phyloP scores from a whole-genome alignment of 1,284 basidiomycete species.

The Abortiporus biennis region DNA sequence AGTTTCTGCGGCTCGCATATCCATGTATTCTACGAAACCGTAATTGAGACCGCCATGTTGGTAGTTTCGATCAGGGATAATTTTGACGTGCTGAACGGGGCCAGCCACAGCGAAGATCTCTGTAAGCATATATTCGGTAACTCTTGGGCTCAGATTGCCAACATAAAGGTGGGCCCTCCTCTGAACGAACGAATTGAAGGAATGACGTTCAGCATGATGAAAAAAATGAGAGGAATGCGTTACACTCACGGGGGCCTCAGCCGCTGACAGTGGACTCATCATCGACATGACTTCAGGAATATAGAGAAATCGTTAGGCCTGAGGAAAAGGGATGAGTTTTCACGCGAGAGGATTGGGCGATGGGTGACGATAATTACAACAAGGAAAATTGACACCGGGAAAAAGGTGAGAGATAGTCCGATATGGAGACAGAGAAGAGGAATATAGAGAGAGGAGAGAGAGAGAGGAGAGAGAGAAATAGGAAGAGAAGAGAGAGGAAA shows the following conservation, averaged over 20 bases:
- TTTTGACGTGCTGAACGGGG: conserved; percentile 95
- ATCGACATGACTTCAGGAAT: conserved; percentile 69
- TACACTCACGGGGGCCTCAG: conserved; percentile 70
- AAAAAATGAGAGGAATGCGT: not conserved
- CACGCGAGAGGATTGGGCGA: conserved; percentile 14
- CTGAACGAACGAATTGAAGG: conserved; percentile 28
- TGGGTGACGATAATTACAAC: conserved; percentile 23
- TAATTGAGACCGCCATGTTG: conserved; percentile 98
- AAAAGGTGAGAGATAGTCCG: conserved; percentile 39
- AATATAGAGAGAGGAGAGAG: conserved; percentile 27
- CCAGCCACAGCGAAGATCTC: conserved; percentile 97
- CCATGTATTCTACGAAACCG: conserved; percentile 96
- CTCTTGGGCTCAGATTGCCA: conserved; percentile 91
- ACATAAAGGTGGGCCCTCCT: conserved; percentile 93
- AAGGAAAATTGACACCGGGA: conserved; percentile 25
- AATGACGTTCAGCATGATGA: conserved; percentile 3
- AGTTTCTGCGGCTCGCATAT: conserved; percentile 96
- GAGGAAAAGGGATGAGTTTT: conserved; percentile 13
- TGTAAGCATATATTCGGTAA: conserved; percentile 91
- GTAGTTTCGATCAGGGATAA: conserved; percentile 97
- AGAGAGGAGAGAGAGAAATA: conserved; percentile 31
- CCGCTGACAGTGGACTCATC: conserved; percentile 57
- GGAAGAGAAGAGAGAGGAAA: conserved; percentile 33
- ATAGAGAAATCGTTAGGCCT: conserved; percentile 28
- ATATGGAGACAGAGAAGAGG: conserved; percentile 34